These are phyloP conservation scores for Auricularia sp. DNA, from an alignment of 768 basidiomycete genomes.

Conservation along the genomic window DNA sequence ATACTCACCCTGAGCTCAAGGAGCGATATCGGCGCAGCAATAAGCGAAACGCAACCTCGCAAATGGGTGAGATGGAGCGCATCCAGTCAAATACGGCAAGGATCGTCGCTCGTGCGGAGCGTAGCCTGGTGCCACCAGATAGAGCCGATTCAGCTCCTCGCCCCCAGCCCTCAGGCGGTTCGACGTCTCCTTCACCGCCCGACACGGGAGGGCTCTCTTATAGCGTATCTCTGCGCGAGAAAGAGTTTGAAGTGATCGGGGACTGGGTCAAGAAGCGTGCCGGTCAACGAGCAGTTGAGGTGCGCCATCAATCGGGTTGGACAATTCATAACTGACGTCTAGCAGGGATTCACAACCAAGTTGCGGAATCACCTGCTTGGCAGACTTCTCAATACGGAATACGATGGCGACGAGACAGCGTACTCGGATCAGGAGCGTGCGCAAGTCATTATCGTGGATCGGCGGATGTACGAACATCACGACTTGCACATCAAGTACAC, in stretches of 20 bases:
- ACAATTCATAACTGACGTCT: too few relatives aligned
- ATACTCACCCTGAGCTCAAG: constrained; percentile 5
- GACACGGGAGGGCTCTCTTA: too few relatives aligned
- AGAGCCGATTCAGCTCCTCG: too few relatives aligned
- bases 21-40: neutral
- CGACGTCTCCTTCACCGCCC: too few relatives aligned
- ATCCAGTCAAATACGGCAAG: neutral
- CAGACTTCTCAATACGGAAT: too few relatives aligned
- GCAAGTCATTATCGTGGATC: constrained; percentile 6
- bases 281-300: constrained; percentile 1
- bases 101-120: too few relatives aligned
- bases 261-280: neutral
- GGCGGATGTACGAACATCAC: constrained; percentile 14
- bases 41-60: neutral
- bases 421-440: neutral
- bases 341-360: too few relatives aligned
- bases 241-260: neutral
- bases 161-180: too few relatives aligned
- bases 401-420: too few relatives aligned
- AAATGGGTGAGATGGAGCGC: neutral
- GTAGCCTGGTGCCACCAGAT: too few relatives aligned
- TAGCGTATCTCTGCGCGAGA: neutral
- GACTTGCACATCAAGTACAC: constrained; percentile 14
- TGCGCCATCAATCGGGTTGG: neutral
- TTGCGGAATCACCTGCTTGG: too few relatives aligned